These are phyloP conservation scores for Hymenoscyphus albidus DNA, from an alignment of 2,329 filamentous ascomycete genomes.

Conservation along the genomic window DNA sequence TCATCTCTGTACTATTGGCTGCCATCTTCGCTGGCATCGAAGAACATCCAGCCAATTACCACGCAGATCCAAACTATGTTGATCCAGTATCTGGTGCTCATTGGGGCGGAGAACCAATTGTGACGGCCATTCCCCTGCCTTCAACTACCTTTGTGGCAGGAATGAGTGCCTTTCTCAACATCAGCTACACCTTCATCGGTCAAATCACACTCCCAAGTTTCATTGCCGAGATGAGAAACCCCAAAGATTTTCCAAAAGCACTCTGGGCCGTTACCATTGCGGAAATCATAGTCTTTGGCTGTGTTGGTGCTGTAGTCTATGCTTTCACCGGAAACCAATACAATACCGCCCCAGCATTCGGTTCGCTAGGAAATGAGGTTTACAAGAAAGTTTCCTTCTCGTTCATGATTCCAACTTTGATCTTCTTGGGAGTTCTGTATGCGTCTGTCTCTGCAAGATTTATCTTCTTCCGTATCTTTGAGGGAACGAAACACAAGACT, in stretches of 20 bases:
- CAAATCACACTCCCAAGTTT: slow-evolving; percentile 93
- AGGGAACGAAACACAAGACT: slow-evolving; percentile 72
- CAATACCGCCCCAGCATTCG: slow-evolving; percentile 83
- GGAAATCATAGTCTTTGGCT: slow-evolving; percentile 79
- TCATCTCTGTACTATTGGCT: slow-evolving; percentile 80
- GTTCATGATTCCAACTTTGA: slow-evolving; percentile 92
- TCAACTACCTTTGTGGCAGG: slow-evolving; percentile 77
- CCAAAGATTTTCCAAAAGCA: slow-evolving; percentile 85
- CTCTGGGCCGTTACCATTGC: slow-evolving; percentile 87
- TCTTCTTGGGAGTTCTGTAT: slow-evolving; percentile 88
- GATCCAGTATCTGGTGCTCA: slow-evolving; percentile 24
- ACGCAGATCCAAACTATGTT: slow-evolving; percentile 42
- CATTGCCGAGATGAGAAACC: slow-evolving; percentile 86
- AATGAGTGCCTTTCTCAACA: slow-evolving; percentile 89
- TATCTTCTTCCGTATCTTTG: slow-evolving; percentile 86
- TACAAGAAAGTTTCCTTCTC: slow-evolving; percentile 89
- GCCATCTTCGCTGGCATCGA: slow-evolving; percentile 79
- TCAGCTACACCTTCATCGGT: slow-evolving; percentile 93
- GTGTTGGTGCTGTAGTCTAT: slow-evolving; percentile 78
- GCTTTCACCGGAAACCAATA: slow-evolving; percentile 88
- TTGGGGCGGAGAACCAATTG: slow-evolving; percentile 56
- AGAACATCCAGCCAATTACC: slow-evolving; percentile 66
- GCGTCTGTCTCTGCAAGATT: slow-evolving; percentile 87
- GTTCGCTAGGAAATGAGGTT: slow-evolving; percentile 66
- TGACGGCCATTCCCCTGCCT: slow-evolving; percentile 61